phyloP scores from a whole-genome alignment of 169 alveolate species.

The Plasmodium cynomolgi region DNA sequence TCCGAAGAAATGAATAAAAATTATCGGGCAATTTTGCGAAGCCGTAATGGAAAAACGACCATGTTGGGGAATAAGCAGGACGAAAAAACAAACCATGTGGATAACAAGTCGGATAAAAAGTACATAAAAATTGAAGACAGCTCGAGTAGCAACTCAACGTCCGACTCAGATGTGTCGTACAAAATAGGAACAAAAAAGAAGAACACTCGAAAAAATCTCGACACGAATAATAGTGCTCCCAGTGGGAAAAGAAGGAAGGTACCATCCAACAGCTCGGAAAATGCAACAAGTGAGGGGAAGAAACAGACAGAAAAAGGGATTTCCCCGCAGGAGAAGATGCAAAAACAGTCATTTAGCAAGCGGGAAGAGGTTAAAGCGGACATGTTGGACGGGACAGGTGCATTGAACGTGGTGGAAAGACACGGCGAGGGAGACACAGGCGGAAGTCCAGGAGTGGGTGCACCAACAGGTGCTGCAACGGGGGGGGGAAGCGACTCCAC shows the following conservation, averaged over 20 bases:
- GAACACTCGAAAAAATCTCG: slow-evolving; percentile 1
- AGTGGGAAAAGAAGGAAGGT: not conserved
- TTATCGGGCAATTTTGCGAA: slow-evolving; percentile 54
- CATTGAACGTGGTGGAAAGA: not conserved
- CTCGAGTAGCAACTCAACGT: slow-evolving; percentile 12
- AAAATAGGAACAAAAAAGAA: slow-evolving; percentile 27
- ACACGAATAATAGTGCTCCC: slow-evolving; percentile 14
- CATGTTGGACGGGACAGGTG: not conserved
- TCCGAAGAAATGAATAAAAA: slow-evolving; percentile 4
- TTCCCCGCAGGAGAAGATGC: not conserved
- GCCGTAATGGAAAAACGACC: not conserved
- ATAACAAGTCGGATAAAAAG: not conserved
- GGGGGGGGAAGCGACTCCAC: not conserved
- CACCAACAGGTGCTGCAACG: not conserved
- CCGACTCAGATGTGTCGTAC: slow-evolving; percentile 58
- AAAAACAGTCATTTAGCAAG: not conserved
- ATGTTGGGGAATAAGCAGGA: not conserved
- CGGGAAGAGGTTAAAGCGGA: not conserved
- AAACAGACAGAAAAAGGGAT: not conserved
- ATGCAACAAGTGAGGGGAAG: slow-evolving; percentile 1
- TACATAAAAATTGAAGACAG: slow-evolving; percentile 17
- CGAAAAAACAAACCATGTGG: not conserved
- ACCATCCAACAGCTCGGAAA: not conserved
- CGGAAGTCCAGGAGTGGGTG: not conserved
- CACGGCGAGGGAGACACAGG: not conserved